Evolutionary conservation across 371 early-diverging fungal species (phyloP).

Genomic region (Mortierella sp.): DNA sequence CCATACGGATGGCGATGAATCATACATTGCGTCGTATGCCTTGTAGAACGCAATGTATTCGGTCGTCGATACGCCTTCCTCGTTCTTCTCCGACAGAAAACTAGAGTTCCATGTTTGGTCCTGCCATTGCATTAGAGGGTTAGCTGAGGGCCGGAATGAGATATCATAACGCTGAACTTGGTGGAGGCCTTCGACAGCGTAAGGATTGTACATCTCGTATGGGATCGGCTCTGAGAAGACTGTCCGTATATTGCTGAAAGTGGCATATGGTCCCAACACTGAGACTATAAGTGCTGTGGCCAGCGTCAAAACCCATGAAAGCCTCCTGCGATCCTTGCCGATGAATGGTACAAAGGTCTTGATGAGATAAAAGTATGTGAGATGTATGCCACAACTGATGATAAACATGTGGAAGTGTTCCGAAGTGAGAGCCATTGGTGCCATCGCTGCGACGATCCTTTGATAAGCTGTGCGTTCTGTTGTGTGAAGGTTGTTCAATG

Average conservation of each 20-base stretch:
- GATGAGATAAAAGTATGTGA: constrained; percentile 40
- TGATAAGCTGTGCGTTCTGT: background rate
- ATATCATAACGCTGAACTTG: constrained; percentile 14
- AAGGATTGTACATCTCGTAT: constrained; percentile 1
- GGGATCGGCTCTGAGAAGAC: constrained; percentile 18
- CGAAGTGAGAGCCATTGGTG: constrained; percentile 1
- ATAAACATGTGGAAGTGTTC: constrained; percentile 15
- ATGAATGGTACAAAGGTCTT: constrained; percentile 34
- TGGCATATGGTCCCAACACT: background rate
- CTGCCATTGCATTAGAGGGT: too few relatives aligned
- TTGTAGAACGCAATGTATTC: background rate
- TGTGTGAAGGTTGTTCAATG: background rate
- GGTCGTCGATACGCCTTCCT: background rate
- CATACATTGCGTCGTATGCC: background rate
- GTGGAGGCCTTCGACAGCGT: background rate
- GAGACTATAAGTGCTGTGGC: constrained; percentile 22
- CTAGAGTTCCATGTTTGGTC: background rate
- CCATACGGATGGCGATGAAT: background rate
- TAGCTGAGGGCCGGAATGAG: background rate
- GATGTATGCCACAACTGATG: constrained; percentile 16
- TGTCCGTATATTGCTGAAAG: constrained; percentile 7
- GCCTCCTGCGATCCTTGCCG: constrained; percentile 30
- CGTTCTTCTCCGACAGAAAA: background rate
- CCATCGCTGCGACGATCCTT: background rate
- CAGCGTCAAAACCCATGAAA: constrained; percentile 36